Base-by-base conservation (phyloP, 495 filamentous ascomycete species). In the Xanthoparmelia taractica region DNA sequence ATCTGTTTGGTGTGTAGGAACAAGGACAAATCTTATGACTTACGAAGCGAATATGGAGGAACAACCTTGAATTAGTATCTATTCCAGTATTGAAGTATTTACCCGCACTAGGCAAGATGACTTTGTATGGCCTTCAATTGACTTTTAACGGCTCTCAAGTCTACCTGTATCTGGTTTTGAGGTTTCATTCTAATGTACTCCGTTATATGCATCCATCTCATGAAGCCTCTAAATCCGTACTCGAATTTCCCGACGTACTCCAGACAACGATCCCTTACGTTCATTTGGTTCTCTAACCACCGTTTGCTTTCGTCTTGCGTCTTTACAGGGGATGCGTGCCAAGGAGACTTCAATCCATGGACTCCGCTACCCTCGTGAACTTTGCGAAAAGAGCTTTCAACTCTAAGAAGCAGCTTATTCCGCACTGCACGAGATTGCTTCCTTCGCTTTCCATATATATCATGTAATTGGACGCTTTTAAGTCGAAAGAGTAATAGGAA, bases 21-120 rank as follows among this genome's bases (percentile, higher is more conserved):
- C 4, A 0, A 0, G 0, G 4, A 27, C 3, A 1, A 45, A 8
- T 12, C 1, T 17, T 18, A 10, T 27, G 45, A 27, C 0, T 1
- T 27, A 25, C 25, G n/a, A n/a, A 25, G 2, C 4, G 8, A 11
- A 15, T 48, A 4, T 27, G 7, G 15, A 1, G 23, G 8, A 48
- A 48, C n/a, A 10, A 8, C 23, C n/a, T 48, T 12, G 45, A 12
- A 0, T 11, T 48, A 27, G 23, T n/a, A 48, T 48, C 13, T 48
- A 3, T 27, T 17, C 45, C 12, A 27, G 45, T 8, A 23, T 13
- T 48, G 12, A 27, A 6, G 27, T 0, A 25, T 47, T 13, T 45
- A 7, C 8, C n/a, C 5, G 40, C 43, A 25, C 1, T 47, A 4
- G n/a, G 20, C 18, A 45, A 45, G 41, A 5, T 8, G 41, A 45